These are phyloP conservation scores for Macadamia tetraphylla DNA, from an alignment of 164 flowering plant species.

Conservation along the genomic window DNA sequence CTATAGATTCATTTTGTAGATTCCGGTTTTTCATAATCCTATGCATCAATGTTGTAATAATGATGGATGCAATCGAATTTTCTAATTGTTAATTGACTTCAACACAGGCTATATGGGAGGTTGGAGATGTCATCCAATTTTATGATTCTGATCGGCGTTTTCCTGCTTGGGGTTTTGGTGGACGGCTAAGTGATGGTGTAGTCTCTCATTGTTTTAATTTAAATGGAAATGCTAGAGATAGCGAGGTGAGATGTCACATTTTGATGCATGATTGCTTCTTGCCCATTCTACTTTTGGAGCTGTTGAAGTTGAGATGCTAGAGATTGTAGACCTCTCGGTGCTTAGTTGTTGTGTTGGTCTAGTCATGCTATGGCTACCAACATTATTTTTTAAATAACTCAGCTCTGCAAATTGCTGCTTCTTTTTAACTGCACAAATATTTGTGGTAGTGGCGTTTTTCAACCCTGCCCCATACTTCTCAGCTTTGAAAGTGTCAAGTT, in stretches of 20 bases:
- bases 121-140: conserved; percentile 75
- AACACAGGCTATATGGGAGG: conserved; percentile 74
- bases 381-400: not conserved
- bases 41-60: too few relatives aligned
- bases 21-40: too few relatives aligned
- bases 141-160: conserved; percentile 79
- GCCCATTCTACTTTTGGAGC: not conserved
- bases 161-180: conserved; percentile 98
- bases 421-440: too few relatives aligned
- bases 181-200: conserved; percentile 37
- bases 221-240: conserved; percentile 39
- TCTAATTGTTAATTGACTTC: not conserved
- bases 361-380: too few relatives aligned
- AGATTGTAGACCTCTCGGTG: too few relatives aligned
- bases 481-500: not conserved
- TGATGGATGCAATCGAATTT: not conserved
- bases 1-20: too few relatives aligned
- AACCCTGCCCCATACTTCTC: too few relatives aligned
- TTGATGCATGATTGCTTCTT: not conserved
- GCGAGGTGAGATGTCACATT: conserved; percentile 44
- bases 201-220: conserved; percentile 92
- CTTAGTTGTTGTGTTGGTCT: too few relatives aligned
- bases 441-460: too few relatives aligned
- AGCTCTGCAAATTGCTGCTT: not conserved
- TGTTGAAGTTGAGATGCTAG: too few relatives aligned